Evolutionary conservation across 345 rosid species (phyloP), one percentile per base, ranked within the genome.

Genomic region (Sonneratia caseolaris): DNA sequence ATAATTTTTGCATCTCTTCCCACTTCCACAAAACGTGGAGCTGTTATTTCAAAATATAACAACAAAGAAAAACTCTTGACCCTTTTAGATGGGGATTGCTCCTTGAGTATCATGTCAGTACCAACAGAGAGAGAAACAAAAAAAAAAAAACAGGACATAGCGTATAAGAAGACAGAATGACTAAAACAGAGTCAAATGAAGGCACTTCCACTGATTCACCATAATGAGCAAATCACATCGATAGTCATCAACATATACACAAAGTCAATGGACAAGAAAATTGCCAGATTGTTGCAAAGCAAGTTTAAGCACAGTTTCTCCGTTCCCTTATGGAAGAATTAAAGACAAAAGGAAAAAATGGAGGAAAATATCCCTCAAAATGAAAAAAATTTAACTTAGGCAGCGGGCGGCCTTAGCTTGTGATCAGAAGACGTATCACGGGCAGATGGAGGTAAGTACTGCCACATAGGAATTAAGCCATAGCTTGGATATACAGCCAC

Each of bases 371-470:
- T 62, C 66, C 38, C 37, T 24, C 6, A 71, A 27, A 1, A 42
- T 66, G 45, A 5, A 18, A 70, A 3, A 18, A 64, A 40, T n/a
- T 12, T 11, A 27, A 67, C 77, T 47, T 87, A 89, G 14, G 95
- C 99, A 70, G 97, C 99, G n/a, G 99, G 97, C 48, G 99, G 97
- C 86, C 96, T 86, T 51, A 88, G 93, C 78, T 90, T 93, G 59
- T 92, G 97, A 84, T 95, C 97, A 70, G 83, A 91, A 7, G 99
- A 90, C 1, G 97, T 92, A 72, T 95, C 99, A 62, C 83, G 77
- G 38, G 81, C 77, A 9, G 97, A 84, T 18, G 91, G 96, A 51
- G 93, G 89, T 76, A 95, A 77, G 80, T 90, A 95, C 80, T 89
- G 97, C 97, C 97, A 95, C 99, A 92, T 90, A 32, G 99, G 94